Evolutionary conservation across 2,329 filamentous ascomycete species (phyloP).

Genomic region (Diplodia corticola): DNA sequence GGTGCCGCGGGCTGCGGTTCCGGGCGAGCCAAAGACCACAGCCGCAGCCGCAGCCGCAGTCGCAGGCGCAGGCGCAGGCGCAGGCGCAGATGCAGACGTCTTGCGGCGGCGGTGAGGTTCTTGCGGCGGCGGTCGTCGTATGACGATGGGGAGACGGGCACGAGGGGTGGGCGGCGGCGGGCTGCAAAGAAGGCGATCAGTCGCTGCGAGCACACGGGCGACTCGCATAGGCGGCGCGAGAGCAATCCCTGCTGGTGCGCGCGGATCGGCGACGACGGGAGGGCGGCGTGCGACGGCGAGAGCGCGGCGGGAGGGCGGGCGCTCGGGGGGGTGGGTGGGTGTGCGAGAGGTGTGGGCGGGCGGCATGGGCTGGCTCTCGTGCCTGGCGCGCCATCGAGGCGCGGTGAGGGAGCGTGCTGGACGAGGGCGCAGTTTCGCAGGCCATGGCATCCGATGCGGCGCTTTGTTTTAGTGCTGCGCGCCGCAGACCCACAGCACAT

Average conservation of each 20-base stretch:
- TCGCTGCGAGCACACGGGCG: constrained; percentile 4
- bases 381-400: neutral
- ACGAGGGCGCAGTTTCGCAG: neutral
- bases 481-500: neutral
- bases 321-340: neutral
- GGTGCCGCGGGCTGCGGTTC: neutral
- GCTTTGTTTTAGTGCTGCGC: constrained; percentile 16
- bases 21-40: no score
- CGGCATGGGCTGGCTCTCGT: neutral
- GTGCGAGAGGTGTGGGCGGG: neutral
- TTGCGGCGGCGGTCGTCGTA: neutral
- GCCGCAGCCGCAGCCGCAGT: neutral
- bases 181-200: neutral
- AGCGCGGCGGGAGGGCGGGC: neutral
- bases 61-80: neutral
- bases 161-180: neutral
- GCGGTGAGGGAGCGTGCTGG: neutral
- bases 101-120: neutral
- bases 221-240: constrained; percentile 5
- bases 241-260: constrained; percentile 10
- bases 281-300: constrained; percentile 3
- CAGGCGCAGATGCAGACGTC: neutral
- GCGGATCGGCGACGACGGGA: neutral
- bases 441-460: neutral
- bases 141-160: constrained; percentile 6